Evolutionary conservation across 2,329 filamentous ascomycete species (phyloP).

Genomic region (Fusarium metavorans): DNA sequence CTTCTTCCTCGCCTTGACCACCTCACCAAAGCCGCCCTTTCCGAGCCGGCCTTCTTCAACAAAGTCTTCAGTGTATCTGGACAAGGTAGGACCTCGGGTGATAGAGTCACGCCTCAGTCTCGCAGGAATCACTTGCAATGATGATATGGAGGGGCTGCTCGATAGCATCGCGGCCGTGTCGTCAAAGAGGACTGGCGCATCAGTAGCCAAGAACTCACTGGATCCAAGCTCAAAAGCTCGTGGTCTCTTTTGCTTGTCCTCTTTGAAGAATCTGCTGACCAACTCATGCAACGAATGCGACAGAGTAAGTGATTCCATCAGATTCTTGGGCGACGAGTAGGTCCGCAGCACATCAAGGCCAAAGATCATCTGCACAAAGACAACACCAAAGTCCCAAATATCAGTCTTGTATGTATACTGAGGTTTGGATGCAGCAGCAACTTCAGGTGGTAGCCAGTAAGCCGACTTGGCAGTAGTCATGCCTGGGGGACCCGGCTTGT

Average conservation of each 20-base stretch:
- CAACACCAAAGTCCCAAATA: constrained; percentile 93
- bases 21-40: constrained; percentile 95
- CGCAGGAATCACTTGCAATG: constrained; percentile 57
- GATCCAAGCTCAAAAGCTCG: constrained; percentile 81
- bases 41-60: constrained; percentile 89
- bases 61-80: constrained; percentile 89
- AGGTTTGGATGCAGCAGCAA: constrained; percentile 70
- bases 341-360: constrained; percentile 81
- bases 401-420: constrained; percentile 84
- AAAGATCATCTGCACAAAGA: constrained; percentile 95
- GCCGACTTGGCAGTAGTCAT: constrained; percentile 76
- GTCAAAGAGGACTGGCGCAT: constrained; percentile 68
- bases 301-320: constrained; percentile 78
- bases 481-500: constrained; percentile 64
- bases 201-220: constrained; percentile 75
- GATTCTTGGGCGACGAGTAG: constrained; percentile 81
- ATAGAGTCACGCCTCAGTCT: constrained; percentile 73
- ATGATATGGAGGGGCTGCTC: constrained; percentile 57
- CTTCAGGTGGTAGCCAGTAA: constrained; percentile 87
- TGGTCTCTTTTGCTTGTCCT: constrained; percentile 84
- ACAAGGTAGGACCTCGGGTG: constrained; percentile 64
- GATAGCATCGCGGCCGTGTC: constrained; percentile 56
- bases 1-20: constrained; percentile 94
- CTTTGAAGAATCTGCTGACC: constrained; percentile 84
- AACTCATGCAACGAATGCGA: constrained; percentile 84